Conservation (phyloP, 2,329 filamentous ascomycete species). For the Teratosphaeria nubilosa region DNA sequence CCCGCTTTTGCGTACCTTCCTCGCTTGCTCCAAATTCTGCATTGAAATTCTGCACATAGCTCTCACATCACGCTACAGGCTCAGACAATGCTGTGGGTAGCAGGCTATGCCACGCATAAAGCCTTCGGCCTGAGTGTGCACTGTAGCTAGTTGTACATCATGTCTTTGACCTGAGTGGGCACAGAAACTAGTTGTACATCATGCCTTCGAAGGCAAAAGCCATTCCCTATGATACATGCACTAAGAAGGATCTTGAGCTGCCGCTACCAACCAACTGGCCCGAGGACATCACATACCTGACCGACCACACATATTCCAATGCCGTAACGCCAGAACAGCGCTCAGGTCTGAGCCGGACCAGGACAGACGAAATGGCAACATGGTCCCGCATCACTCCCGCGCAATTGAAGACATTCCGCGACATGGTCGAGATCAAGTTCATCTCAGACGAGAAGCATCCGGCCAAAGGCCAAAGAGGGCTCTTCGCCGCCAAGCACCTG, state of each 20-base stretch:
- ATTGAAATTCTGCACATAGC: too few species aligned
- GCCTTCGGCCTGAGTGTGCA: not conserved
- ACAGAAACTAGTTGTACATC: not conserved
- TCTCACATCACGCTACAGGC: not conserved
- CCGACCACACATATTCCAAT: constrained; percentile 22
- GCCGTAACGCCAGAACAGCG: constrained; percentile 16
- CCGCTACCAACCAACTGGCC: constrained; percentile 23
- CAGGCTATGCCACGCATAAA: not conserved
- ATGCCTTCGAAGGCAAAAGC: not conserved
- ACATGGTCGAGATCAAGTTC: constrained; percentile 32
- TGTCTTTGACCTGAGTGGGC: not conserved
- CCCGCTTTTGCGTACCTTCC: not conserved
- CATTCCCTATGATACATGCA: not conserved
- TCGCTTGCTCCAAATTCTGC: not conserved
- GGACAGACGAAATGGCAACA: constrained; percentile 13
- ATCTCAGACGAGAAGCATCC: constrained; percentile 36
- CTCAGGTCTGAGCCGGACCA: constrained; percentile 15
- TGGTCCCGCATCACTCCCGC: constrained; percentile 14
- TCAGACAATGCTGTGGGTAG: not conserved
- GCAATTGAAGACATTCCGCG: constrained; percentile 21
- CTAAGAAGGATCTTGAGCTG: not conserved
- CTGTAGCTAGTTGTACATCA: not conserved
- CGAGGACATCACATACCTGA: constrained; percentile 20
- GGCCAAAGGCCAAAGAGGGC: constrained; percentile 37
- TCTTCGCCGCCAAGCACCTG: constrained; percentile 37